Conservation (phyloP, 1,139 yeast genomes). For the Schwanniomyces etchellsii region DNA sequence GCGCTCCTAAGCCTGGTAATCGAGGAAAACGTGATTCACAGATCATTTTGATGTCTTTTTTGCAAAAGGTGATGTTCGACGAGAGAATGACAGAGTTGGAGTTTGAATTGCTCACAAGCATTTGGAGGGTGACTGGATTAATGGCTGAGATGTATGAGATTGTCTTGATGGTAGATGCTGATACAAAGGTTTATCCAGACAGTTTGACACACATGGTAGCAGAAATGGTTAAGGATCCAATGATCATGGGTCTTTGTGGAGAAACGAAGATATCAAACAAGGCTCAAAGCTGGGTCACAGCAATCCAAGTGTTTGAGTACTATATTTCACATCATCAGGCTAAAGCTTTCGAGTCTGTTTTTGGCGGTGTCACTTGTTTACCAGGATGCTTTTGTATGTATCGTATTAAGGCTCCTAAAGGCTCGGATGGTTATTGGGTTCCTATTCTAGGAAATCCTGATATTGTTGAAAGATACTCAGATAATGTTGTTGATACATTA, state of each 20-base stretch:
- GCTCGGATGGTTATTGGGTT: constrained; percentile 89
- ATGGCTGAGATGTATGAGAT: constrained; percentile 85
- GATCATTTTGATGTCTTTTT: constrained; percentile 85
- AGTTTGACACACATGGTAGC: constrained; percentile 90
- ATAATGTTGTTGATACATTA: constrained; percentile 79
- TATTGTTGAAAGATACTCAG: constrained; percentile 91
- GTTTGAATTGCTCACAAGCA: constrained; percentile 69
- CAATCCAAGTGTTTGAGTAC: constrained; percentile 94
- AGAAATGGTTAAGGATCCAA: constrained; percentile 86
- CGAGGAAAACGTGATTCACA: constrained; percentile 98
- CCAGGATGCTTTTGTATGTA: constrained; percentile 98
- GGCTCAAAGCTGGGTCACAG: constrained; percentile 83
- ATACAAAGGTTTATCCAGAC: constrained; percentile 88
- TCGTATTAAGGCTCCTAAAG: constrained; percentile 90
- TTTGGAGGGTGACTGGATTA: constrained; percentile 84
- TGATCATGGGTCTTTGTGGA: constrained; percentile 93
- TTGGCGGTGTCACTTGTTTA: constrained; percentile 95
- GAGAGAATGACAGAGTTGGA: constrained; percentile 97
- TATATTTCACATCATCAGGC: constrained; percentile 95
- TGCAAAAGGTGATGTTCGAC: constrained; percentile 87
- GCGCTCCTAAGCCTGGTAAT: constrained; percentile 87
- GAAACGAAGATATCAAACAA: constrained; percentile 94
- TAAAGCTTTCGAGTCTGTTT: constrained; percentile 92
- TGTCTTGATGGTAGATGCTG: constrained; percentile 95
- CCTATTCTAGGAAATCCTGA: constrained; percentile 95